Base-by-base conservation (phyloP, 805 yeast species). In the Yueomyces sinensis region DNA sequence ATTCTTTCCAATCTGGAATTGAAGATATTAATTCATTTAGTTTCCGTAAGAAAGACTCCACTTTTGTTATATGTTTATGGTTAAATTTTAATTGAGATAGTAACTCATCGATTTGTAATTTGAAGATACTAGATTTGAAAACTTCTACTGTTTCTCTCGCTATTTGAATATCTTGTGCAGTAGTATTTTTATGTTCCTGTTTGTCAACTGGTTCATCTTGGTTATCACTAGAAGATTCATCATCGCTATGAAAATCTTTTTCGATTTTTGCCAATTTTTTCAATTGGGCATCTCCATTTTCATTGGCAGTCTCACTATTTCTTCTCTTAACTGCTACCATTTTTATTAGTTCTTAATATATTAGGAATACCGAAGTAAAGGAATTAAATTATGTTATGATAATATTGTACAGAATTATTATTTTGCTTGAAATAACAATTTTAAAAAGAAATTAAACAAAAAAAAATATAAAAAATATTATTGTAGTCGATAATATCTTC, bases 91-190 rank as follows among this genome's bases (percentile, higher is more conserved):
- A 71, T 56, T 89, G 97, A 44, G 74, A 72, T 45, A 91, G 62
- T 29, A 91, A 63, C 53, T 87, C 97, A 58, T 87, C 97, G 40
- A 91, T 86, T 61, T 91, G 95, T 38, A 91, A 60, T 56, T 91
- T 91, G 74, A 91, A 89, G 36, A 91, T 86, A 58, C 87, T 91
- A 7, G 95, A 84, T 51, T 87, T 84, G 73, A 87, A 91, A 31
- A 89, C 62, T 55, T 87, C 96, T 1, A 94, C 91, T 1, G 96
- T 82, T 55, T 87, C 96, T 47, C 94, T 70, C 1, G 95, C 95
- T 3, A 81, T 70, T 47, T 89, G 95, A 31, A 89, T 75, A 38
- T 91, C 95, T 45, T 83, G 87, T 0, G 91, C 38, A n/a, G 39
- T 40, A 11, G 45, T 32, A 20, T 20, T 20, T 11, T 20, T 20